Conservation (phyloP, 169 alveolate species). For the Toxoplasma gondii region DNA sequence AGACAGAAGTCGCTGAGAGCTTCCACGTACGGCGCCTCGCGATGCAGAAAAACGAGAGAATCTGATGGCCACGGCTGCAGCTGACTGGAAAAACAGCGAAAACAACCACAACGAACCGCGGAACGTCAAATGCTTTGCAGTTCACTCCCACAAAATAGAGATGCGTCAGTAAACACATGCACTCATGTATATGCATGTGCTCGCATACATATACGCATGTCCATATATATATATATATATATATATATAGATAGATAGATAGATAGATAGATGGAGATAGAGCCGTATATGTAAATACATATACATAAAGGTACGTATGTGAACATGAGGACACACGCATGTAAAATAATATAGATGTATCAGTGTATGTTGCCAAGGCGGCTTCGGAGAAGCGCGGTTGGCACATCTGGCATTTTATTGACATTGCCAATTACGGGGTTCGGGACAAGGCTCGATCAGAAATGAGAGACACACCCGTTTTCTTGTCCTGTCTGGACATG, state of each 20-base stretch:
- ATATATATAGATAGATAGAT: not conserved
- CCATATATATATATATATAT: not conserved
- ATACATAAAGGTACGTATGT: not conserved
- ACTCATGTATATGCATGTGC: not conserved
- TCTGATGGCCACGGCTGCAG: slow-evolving; percentile 45
- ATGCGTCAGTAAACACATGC: not conserved
- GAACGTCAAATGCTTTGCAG: not conserved
- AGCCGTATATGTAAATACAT: not conserved
- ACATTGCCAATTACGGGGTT: too few relatives aligned
- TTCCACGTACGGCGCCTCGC: slow-evolving; percentile 45
- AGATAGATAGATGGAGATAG: not conserved
- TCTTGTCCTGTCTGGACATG: too few relatives aligned
- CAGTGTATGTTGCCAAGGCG: too few relatives aligned
- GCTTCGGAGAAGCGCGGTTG: too few relatives aligned
- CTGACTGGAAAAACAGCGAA: not conserved
- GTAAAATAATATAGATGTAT: too few relatives aligned
- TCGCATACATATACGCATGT: not conserved
- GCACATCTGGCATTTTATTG: too few relatives aligned
- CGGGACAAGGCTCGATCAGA: too few relatives aligned
- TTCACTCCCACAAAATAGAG: not conserved
- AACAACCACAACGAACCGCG: not conserved
- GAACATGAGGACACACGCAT: not conserved
- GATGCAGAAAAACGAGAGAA: slow-evolving; percentile 38
- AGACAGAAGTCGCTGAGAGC: slow-evolving; percentile 45
- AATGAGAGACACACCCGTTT: too few relatives aligned